Conservation (phyloP, 1,284 basidiomycete species). For the Ceratorhiza oryzae-sativae region DNA sequence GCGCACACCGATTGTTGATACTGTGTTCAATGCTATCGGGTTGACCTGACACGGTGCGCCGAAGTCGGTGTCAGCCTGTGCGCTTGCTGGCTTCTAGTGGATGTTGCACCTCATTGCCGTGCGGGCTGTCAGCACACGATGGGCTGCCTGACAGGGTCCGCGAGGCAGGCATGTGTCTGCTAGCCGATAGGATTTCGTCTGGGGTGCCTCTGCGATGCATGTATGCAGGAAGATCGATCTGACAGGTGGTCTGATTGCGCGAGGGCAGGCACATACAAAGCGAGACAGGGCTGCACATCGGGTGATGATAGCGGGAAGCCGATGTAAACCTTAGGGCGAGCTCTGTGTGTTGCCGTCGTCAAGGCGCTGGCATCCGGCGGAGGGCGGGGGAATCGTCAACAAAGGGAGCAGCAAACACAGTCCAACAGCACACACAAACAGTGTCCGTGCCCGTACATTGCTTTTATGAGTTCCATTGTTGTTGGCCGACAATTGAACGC, state of each 20-base stretch:
- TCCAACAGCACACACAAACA: conserved; percentile 31
- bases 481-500: conserved; percentile 30
- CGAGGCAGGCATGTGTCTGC: background rate
- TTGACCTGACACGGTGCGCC: background rate
- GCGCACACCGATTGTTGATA: conserved; percentile 14
- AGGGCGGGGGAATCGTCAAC: background rate
- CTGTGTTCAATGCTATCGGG: conserved; percentile 28
- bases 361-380: background rate
- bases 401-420: conserved; percentile 21
- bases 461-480: conserved; percentile 35
- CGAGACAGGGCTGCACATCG: background rate
- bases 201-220: background rate
- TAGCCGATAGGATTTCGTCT: background rate
- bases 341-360: background rate
- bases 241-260: background rate
- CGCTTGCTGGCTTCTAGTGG: background rate
- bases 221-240: conserved; percentile 5
- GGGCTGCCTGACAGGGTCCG: background rate
- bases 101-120: background rate
- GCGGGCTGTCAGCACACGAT: background rate
- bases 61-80: background rate
- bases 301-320: conserved; percentile 6
- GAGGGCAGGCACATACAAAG: background rate
- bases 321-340: background rate
- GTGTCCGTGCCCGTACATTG: background rate